Evolutionary conservation across 78 protist species (phyloP).

Genomic region (Emiliania huxleyi): DNA sequence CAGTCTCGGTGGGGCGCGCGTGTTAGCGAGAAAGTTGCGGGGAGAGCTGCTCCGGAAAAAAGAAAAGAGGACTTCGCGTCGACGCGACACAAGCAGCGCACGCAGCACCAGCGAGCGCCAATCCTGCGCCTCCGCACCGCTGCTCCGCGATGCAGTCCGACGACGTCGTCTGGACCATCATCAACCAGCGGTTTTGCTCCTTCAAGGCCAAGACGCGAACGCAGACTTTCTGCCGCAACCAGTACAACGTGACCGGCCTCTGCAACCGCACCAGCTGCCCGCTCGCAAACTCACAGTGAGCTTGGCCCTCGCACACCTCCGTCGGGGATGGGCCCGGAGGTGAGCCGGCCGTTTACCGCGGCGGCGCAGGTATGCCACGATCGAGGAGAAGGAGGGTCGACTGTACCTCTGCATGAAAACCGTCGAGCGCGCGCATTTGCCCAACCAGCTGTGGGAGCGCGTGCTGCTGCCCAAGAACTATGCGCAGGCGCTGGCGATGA

Average conservation of each 20-base stretch:
- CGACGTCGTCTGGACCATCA: conserved; percentile 85
- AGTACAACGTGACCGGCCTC: conserved; percentile 90
- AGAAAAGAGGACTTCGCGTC: no score
- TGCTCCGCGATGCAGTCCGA: conserved; percentile 76
- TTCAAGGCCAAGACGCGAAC: conserved; percentile 68
- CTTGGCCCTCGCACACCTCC: no score
- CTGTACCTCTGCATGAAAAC: conserved; percentile 93
- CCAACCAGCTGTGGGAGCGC: conserved; percentile 85
- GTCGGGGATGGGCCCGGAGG: neutral
- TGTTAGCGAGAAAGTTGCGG: no score
- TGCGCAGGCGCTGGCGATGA: conserved; percentile 54
- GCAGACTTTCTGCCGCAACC: conserved; percentile 88
- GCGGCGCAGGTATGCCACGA: conserved; percentile 63
- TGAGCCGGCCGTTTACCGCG: no score
- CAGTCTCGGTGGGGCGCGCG: no score
- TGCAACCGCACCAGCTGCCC: conserved; percentile 94
- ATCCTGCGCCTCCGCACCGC: no score
- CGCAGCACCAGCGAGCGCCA: no score
- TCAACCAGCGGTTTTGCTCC: conserved; percentile 82
- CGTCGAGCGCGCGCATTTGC: conserved; percentile 96
- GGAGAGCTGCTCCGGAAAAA: no score
- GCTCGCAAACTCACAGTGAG: conserved; percentile 89
- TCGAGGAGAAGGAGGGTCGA: conserved; percentile 61
- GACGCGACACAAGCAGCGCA: no score
- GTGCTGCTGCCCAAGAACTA: conserved; percentile 79